phyloP scores from a whole-genome alignment of 495 filamentous ascomycete species.

The Patellaria atrata region DNA sequence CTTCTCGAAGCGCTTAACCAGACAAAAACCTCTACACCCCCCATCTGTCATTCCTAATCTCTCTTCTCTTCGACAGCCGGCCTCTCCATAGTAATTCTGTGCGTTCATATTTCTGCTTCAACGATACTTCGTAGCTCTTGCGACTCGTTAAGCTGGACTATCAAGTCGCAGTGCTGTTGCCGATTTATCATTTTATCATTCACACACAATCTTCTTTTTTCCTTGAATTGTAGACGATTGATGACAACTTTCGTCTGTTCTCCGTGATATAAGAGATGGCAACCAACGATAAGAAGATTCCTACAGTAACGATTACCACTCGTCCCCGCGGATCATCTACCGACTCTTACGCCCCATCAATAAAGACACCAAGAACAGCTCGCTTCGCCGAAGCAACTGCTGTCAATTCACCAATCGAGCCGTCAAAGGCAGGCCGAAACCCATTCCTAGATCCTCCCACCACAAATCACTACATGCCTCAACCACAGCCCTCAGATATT shows the following conservation, averaged over 20 bases:
- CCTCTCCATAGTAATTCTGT: constrained; percentile 19
- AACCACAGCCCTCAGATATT: constrained; percentile 63
- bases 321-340: constrained; percentile 21
- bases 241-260: constrained; percentile 15
- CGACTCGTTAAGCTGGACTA: constrained; percentile 21
- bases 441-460: constrained; percentile 56
- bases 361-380: constrained; percentile 67
- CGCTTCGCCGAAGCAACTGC: constrained; percentile 85
- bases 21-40: constrained; percentile 24
- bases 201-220: neutral
- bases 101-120: constrained; percentile 11
- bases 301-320: constrained; percentile 18
- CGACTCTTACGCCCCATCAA: constrained; percentile 32
- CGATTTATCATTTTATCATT: no score
- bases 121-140: constrained; percentile 3
- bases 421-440: constrained; percentile 31
- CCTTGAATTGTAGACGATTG: constrained; percentile 1
- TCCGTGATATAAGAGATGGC: constrained; percentile 20
- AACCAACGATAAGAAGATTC: constrained; percentile 21
- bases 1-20: constrained; percentile 21
- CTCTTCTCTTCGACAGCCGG: constrained; percentile 19
- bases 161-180: no score
- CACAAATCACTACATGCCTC: constrained; percentile 41
- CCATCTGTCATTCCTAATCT: constrained; percentile 4
- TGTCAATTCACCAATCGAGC: constrained; percentile 69